Evolutionary conservation across 2,329 filamentous ascomycete species (phyloP).

Genomic region (Fusarium praegraminearum): DNA sequence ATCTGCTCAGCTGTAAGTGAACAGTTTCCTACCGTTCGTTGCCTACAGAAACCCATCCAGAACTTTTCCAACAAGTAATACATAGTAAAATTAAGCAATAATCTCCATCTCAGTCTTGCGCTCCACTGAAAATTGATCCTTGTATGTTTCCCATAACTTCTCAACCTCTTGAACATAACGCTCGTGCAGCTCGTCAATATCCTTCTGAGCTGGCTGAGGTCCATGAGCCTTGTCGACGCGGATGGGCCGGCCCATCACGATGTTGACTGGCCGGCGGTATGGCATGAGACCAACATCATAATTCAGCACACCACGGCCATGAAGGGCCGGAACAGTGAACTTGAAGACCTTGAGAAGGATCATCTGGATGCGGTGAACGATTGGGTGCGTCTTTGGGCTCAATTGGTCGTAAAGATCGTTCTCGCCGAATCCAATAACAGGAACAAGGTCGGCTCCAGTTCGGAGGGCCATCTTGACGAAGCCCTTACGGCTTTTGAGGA

Average conservation of each 20-base stretch:
- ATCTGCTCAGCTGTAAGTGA: neutral
- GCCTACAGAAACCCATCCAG: neutral
- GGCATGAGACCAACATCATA: slow-evolving; percentile 98
- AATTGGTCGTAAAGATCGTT: slow-evolving; percentile 97
- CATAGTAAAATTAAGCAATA: slow-evolving; percentile 60
- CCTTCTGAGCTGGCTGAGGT: slow-evolving; percentile 74
- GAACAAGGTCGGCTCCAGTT: slow-evolving; percentile 92
- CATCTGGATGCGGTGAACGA: slow-evolving; percentile 85
- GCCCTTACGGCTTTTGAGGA: slow-evolving; percentile 86
- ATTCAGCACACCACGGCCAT: slow-evolving; percentile 93
- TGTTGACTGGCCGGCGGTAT: slow-evolving; percentile 86
- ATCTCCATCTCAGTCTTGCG: slow-evolving; percentile 76
- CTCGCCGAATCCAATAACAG: slow-evolving; percentile 92
- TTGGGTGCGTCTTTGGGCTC: slow-evolving; percentile 78
- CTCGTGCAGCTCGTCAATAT: slow-evolving; percentile 84
- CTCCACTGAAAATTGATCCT: slow-evolving; percentile 76
- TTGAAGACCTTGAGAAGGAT: slow-evolving; percentile 86
- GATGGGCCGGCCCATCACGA: slow-evolving; percentile 89
- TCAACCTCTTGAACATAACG: slow-evolving; percentile 81
- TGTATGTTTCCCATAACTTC: slow-evolving; percentile 81
- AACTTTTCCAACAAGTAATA: neutral
- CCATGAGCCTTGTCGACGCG: slow-evolving; percentile 69
- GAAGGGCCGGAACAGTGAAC: slow-evolving; percentile 91
- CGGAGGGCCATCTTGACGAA: slow-evolving; percentile 95
- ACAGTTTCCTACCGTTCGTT: neutral